Conservation (phyloP, 148 eudicot genomes). For the Fagopyrum homotropicum region DNA sequence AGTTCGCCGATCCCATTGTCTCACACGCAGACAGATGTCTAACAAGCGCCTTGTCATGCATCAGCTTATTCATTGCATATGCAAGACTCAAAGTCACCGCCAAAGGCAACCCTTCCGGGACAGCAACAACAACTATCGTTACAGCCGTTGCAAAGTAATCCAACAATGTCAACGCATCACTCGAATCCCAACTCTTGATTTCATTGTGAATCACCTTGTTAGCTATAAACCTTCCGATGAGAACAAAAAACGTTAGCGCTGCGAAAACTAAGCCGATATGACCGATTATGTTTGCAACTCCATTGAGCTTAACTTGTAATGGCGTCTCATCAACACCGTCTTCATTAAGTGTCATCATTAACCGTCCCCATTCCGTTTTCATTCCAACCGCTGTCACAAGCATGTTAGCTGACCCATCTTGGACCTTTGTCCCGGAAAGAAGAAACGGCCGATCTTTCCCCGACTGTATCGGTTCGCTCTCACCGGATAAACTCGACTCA, state of each 20-base stretch:
- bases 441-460: constrained; percentile 52
- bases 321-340: constrained; percentile 83
- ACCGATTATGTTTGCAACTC: constrained; percentile 82
- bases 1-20: constrained; percentile 90
- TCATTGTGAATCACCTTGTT: constrained; percentile 31
- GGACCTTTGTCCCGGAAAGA: constrained; percentile 75
- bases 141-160: constrained; percentile 76
- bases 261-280: constrained; percentile 76
- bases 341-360: constrained; percentile 67
- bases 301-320: constrained; percentile 78
- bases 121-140: constrained; percentile 82
- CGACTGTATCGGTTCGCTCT: constrained; percentile 62
- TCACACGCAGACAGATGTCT: constrained; percentile 86
- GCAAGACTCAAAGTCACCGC: constrained; percentile 89
- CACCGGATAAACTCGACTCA: constrained; percentile 87
- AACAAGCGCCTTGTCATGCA: constrained; percentile 73
- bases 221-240: constrained; percentile 38
- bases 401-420: constrained; percentile 80
- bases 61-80: constrained; percentile 81
- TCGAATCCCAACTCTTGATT: constrained; percentile 40
- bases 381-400: constrained; percentile 76
- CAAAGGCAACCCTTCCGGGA: constrained; percentile 82
- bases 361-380: constrained; percentile 85
- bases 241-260: constrained; percentile 51
- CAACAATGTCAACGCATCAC: constrained; percentile 44